Evolutionary conservation across 2,329 filamentous ascomycete species (phyloP), one percentile per base, ranked within the genome.

Genomic region (Arthrobotrys sphaeroides): DNA sequence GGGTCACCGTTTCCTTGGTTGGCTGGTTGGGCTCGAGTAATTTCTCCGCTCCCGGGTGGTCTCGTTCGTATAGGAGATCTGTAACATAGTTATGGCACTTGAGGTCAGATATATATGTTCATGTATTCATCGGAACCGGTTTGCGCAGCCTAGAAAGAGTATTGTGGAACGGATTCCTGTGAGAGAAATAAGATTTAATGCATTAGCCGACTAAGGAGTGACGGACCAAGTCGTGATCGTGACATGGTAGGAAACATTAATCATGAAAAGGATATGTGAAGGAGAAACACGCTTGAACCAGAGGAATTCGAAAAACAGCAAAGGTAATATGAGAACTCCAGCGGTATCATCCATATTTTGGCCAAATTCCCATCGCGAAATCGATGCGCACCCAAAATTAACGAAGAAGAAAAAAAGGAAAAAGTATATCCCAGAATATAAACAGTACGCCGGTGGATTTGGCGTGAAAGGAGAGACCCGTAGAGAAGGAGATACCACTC

Each of bases 1-100:
- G 53, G 70, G 55, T 74, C 70, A 68, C 62, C 70, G 70, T 74
- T 62, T 47, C 61, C 42, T 74, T 74, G 55, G 70, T 49, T 49
- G 33, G 62, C 70, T 74, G 70, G 62, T 64, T 64, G 18, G 62
- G 64, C 55, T 43, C 26, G 0, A 33, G 28, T 33, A n/a, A 33
- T 53, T 16, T 53, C 26, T 20, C 26, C 12, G 28, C n/a, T 20
- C n/a, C n/a, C 12, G 6, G 26, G 47, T 20, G 18, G 13, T 33
- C 22, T 2, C 3, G 7, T 2, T 16, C 12, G 26, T 28, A 10
- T n/a, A 22, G 5, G 18, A 2, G 24, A 18, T n/a, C 24, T 5
- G n/a, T 38, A 24, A 3, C 12, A 13, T 20, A 13, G 18, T 22
- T 16, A 7, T 31, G 13, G 9, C 22, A 13, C 22, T 36, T 62